These are phyloP conservation scores for Castanopsis chinensis DNA, from an alignment of 306 rosid species.

Conservation along the genomic window DNA sequence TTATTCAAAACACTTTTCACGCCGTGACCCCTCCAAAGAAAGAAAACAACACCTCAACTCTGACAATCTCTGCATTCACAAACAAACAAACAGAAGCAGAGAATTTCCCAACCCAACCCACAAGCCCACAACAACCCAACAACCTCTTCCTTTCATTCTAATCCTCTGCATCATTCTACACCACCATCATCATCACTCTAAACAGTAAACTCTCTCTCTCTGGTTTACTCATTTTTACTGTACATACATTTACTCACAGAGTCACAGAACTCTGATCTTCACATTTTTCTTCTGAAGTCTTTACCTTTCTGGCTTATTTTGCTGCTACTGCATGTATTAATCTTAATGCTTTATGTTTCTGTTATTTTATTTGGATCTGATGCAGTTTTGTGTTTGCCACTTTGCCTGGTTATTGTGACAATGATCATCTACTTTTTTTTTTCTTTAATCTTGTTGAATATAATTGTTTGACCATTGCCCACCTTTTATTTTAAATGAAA, in stretches of 20 bases:
- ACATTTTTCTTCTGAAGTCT: not conserved
- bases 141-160: not conserved
- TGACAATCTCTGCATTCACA: not conserved
- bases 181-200: not conserved
- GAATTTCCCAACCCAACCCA: not conserved
- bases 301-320: not conserved
- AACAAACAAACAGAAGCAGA: not conserved
- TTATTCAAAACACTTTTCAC: conserved; percentile 6
- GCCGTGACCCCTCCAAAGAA: not conserved
- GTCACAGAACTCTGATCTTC: not conserved
- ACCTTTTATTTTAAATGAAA: conserved; percentile 15
- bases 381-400: conserved; percentile 5
- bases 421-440: not conserved
- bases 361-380: conserved; percentile 20
- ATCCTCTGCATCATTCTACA: not conserved
- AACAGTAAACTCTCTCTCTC: not conserved
- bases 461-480: not conserved
- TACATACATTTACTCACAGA: not conserved
- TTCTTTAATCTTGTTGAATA: conserved; percentile 13
- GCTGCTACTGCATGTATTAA: no score
- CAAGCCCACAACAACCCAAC: not conserved
- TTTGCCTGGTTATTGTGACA: conserved; percentile 7
- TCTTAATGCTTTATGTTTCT: not conserved
- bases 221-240: not conserved
- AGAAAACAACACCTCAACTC: not conserved